These are phyloP conservation scores for Clavariopsis aquatica DNA, from an alignment of 495 filamentous ascomycete genomes.

Conservation along the genomic window DNA sequence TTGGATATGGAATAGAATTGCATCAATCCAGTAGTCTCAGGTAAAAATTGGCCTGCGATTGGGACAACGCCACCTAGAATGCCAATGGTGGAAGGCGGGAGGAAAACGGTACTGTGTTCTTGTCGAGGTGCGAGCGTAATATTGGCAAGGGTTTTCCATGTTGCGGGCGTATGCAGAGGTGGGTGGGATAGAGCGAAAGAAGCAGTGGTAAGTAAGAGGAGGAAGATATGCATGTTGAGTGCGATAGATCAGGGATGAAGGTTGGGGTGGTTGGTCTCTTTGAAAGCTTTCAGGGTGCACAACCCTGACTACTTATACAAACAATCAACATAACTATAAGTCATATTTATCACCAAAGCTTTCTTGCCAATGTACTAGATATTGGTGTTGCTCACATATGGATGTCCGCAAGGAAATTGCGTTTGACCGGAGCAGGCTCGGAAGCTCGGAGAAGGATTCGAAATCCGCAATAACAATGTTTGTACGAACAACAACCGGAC, in stretches of 20 bases:
- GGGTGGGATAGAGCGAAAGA: neutral
- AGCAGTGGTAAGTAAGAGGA: neutral
- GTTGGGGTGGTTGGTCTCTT: no score
- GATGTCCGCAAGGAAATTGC: neutral
- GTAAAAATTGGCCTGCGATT: neutral
- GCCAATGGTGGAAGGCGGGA: slow-evolving; percentile 33
- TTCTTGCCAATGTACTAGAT: no score
- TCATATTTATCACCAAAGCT: no score
- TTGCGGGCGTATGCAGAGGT: neutral
- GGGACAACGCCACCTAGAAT: slow-evolving; percentile 39
- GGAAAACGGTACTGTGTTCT: slow-evolving; percentile 39
- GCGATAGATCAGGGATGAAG: neutral
- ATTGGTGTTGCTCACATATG: neutral
- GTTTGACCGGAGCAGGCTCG: neutral
- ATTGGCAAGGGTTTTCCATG: slow-evolving; percentile 19
- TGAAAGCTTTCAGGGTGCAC: no score
- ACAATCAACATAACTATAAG: no score
- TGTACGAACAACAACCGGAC: neutral
- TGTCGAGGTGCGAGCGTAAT: slow-evolving; percentile 34
- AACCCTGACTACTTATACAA: no score
- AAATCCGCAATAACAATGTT: no score
- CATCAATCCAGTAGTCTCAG: slow-evolving; percentile 32
- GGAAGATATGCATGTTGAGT: neutral
- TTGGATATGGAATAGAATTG: slow-evolving; percentile 39
- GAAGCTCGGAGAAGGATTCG: neutral